Percentiles rank a stretch among this genome's conserved stretches.
Evolutionary conservation across 176 grass and related monocot genomes (phyloP).

Genomic region (Thalia dealbata): DNA sequence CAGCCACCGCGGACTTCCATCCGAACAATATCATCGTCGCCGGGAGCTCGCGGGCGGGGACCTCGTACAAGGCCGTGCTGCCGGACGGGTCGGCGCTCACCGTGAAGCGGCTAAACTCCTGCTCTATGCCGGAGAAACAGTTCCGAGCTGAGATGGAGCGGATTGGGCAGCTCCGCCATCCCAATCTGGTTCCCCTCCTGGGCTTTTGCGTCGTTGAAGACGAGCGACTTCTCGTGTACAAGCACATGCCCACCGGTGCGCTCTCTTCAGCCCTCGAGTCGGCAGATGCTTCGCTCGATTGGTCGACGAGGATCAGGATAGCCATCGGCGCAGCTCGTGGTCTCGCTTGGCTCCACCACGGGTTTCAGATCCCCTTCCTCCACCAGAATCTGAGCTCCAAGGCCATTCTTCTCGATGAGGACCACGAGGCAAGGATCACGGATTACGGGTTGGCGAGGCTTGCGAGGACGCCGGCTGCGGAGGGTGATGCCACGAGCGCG

Average conservation of each 20-base stretch:
- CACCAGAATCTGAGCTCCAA: constrained; percentile 89
- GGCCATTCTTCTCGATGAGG: constrained; percentile 73
- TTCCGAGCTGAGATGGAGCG: constrained; percentile 72
- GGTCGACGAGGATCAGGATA: constrained; percentile 61
- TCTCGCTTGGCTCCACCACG: constrained; percentile 91
- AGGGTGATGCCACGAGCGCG: constrained; percentile 54
- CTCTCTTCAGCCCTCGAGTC: constrained; percentile 46
- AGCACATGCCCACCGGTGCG: constrained; percentile 75
- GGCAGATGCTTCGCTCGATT: constrained; percentile 48
- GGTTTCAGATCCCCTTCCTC: constrained; percentile 65
- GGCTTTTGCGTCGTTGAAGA: constrained; percentile 96
- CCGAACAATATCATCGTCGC: constrained; percentile 7
- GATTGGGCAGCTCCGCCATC: constrained; percentile 72
- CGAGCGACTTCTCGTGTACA: constrained; percentile 87
- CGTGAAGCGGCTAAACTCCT: constrained; percentile 7
- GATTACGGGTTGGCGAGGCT: constrained; percentile 74
- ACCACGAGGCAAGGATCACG: constrained; percentile 80
- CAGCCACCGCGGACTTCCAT: constrained; percentile 13
- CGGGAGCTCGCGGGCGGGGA: constrained; percentile 12
- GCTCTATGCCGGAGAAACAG: constrained; percentile 3
- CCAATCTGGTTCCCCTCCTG: constrained; percentile 86
- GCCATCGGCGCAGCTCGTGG: constrained; percentile 60
- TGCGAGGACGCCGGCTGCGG: constrained; percentile 41
- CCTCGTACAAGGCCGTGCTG: constrained; percentile 10
- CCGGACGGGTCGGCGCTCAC: constrained; percentile 14